Conservation (phyloP, 495 filamentous ascomycete genomes). For the Talaromyces nanjingensis region DNA sequence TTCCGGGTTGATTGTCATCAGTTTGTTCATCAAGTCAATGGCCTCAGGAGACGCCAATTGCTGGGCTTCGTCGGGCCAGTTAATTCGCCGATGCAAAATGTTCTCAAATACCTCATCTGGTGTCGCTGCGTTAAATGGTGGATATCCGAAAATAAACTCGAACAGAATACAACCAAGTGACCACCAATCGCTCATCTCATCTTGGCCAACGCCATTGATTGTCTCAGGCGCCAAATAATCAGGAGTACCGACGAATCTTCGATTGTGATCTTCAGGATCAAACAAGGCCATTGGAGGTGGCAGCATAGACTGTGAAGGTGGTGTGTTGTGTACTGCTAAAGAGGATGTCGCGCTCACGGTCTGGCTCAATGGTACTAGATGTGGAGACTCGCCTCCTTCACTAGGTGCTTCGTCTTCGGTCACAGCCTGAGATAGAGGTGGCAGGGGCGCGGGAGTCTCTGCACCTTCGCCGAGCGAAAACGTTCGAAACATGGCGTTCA, state of each 20-base stretch:
- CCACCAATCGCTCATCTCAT: conserved; percentile 99
- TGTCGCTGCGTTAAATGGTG: conserved; percentile 85
- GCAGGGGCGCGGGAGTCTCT: conserved; percentile 24
- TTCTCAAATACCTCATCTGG: conserved; percentile 97
- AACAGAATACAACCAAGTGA: conserved; percentile 96
- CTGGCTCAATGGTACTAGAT: conserved; percentile 55
- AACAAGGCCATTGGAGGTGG: conserved; percentile 91
- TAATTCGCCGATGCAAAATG: conserved; percentile 79
- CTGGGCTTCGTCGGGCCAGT: conserved; percentile 70
- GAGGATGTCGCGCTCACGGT: conserved; percentile 46
- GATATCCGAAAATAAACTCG: conserved; percentile 87
- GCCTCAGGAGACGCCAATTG: conserved; percentile 76
- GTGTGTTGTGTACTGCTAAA: conserved; percentile 42
- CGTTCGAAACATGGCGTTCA: conserved; percentile 75
- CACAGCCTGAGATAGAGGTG: conserved; percentile 35
- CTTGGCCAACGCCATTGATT: conserved; percentile 88
- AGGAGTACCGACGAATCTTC: conserved; percentile 92
- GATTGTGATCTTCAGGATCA: conserved; percentile 87
- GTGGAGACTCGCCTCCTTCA: conserved; percentile 63
- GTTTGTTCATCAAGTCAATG: conserved; percentile 84
- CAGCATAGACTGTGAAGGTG: conserved; percentile 73
- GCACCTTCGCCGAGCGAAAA: conserved; percentile 69
- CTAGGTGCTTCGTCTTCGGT: conserved; percentile 68
- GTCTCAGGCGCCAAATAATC: conserved; percentile 97
- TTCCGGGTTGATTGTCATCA: conserved; percentile 75